These are phyloP conservation scores for Endocarpon pusillum DNA, from an alignment of 495 filamentous ascomycete species.

Conservation along the genomic window DNA sequence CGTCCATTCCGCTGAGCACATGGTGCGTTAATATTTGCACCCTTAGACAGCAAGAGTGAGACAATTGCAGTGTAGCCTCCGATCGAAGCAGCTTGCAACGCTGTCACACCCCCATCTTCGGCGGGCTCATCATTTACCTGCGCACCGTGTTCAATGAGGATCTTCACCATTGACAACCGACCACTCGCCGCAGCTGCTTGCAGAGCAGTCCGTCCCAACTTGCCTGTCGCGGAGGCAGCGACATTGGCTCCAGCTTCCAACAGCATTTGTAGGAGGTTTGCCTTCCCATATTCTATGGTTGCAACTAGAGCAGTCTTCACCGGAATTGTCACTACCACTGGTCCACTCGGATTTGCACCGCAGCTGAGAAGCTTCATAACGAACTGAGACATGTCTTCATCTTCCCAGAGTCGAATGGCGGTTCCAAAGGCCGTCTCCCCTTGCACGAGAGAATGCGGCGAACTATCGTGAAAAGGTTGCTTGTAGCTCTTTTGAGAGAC, in stretches of 20 bases:
- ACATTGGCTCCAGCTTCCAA: slow-evolving; percentile 10
- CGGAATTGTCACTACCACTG: no score
- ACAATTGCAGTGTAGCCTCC: slow-evolving; percentile 7
- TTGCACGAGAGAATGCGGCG: no score
- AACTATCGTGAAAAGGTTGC: no score
- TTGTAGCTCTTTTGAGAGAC: no score
- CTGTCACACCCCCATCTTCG: slow-evolving; percentile 3
- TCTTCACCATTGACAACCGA: slow-evolving; percentile 11
- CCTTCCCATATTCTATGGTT: no score
- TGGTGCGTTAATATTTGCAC: slow-evolving; percentile 4
- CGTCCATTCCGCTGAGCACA: background rate
- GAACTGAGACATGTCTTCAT: no score
- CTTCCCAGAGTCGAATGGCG: no score
- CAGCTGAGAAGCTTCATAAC: no score
- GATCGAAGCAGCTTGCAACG: slow-evolving; percentile 9
- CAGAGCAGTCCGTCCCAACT: slow-evolving; percentile 19
- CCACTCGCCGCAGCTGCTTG: slow-evolving; percentile 17
- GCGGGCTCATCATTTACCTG: slow-evolving; percentile 12
- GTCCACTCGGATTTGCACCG: no score
- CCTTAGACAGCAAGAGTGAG: slow-evolving; percentile 2
- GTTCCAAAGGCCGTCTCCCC: no score
- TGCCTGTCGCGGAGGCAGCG: slow-evolving; percentile 13
- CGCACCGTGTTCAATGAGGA: slow-evolving; percentile 14
- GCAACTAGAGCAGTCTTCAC: no score
- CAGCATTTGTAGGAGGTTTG: slow-evolving; percentile 7